Conservation (phyloP, 106 monocot species). For the Alisma plantagoaquatica region DNA sequence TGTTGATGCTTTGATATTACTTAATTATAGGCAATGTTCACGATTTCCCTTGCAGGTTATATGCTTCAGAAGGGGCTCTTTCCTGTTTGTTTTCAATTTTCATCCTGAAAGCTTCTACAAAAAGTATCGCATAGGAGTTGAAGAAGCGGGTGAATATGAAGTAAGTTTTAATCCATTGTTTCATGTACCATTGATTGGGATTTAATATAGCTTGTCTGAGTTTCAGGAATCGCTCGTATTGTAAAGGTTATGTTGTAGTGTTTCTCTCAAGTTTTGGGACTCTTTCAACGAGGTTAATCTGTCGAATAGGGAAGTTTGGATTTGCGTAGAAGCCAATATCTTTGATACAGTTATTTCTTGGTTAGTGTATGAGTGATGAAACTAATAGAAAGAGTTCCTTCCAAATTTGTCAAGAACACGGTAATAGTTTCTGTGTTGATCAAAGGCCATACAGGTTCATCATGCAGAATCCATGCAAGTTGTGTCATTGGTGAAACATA, state of each 20-base stretch:
- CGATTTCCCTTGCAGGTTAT: constrained; percentile 85
- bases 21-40: too few relatives aligned
- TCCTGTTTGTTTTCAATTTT: constrained; percentile 86
- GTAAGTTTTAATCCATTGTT: too few relatives aligned
- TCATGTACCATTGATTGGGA: not conserved
- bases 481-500: too few relatives aligned
- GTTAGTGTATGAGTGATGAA: too few relatives aligned
- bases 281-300: not conserved
- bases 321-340: not conserved
- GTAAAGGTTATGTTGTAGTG: not conserved
- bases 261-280: not conserved
- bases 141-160: constrained; percentile 95
- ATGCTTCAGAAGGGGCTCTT: constrained; percentile 62
- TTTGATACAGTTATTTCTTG: not conserved
- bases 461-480: too few relatives aligned
- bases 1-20: too few relatives aligned
- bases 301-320: not conserved
- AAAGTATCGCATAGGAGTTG: constrained; percentile 51
- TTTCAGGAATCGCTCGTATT: not conserved
- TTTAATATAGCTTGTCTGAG: not conserved
- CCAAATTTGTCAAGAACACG: too few relatives aligned
- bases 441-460: too few relatives aligned
- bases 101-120: constrained; percentile 52
- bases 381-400: too few relatives aligned
- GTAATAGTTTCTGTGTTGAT: too few relatives aligned